Base-by-base conservation (phyloP, 2,329 filamentous ascomycete species). In the Cladosporium sp. region DNA sequence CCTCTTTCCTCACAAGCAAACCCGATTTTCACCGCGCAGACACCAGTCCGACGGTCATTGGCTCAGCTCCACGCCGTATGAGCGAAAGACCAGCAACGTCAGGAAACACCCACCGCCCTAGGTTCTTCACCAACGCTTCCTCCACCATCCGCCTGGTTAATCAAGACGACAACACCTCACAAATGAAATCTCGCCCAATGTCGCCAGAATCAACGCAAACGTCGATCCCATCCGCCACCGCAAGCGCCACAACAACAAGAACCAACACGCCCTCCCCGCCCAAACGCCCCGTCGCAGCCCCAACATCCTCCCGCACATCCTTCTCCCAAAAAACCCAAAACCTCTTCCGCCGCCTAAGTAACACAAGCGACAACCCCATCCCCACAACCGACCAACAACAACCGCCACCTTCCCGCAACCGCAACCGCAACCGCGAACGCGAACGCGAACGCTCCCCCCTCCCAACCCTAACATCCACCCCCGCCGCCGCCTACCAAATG, bases 291-390 rank as follows among this genome's bases (percentile, higher is more conserved):
- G 16, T n/a, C 3, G 35, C 27, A 16, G 13, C 36, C 6, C 18
- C 36, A 22, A 19, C 27, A 15, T 13, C 48, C 39, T 18, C 18
- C 20, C 40, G 48, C 48, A 43, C 40, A 12, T 50, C 48, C 7
- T 38, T 51, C 49, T 19, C 41, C 12, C 64, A 66, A 47, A 61
- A 57, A 45, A 62, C 62, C 11, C 62, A 62, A 30, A 55, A 52
- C 27, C 55, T 67, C 42, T 60, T 67, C 53, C 57, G 64, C 30
- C 63, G 65, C 18, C 57, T 64, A 50, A 65, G 58, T 49, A 63
- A 59, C 48, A 61, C 32, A 6, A 39, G 39, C 36, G 22, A 22
- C 7, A 49, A 25, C 33, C 4, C 32, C 32, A 35, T 8, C n/a
- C 8, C 32, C 32, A 35, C 13, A 11, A n/a, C 32, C 32, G 30